Conservation (phyloP, 2,329 filamentous ascomycete species). For the Fusarium subtropicale region DNA sequence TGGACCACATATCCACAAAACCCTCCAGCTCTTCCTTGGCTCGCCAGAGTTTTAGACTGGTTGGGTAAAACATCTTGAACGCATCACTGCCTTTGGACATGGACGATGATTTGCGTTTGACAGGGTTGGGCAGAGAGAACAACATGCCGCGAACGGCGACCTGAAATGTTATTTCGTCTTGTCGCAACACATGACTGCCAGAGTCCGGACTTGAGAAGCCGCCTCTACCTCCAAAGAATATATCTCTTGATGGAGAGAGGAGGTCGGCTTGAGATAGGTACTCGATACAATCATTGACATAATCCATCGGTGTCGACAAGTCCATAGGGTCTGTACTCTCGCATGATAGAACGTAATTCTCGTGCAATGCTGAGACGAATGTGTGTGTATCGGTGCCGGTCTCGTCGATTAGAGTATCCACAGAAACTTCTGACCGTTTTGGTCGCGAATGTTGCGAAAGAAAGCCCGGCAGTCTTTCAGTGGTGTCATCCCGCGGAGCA, state of each 20-base stretch:
- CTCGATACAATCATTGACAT: slow-evolving; percentile 86
- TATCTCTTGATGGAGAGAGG: slow-evolving; percentile 77
- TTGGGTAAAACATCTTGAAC: slow-evolving; percentile 93
- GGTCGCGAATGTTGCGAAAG: slow-evolving; percentile 68
- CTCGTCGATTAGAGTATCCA: slow-evolving; percentile 88
- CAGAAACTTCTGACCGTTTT: slow-evolving; percentile 72
- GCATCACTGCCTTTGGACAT: slow-evolving; percentile 66
- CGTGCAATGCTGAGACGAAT: slow-evolving; percentile 89
- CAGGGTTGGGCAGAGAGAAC: slow-evolving; percentile 86
- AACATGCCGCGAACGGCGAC: slow-evolving; percentile 87
- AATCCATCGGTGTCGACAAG: slow-evolving; percentile 74
- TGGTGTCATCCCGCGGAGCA: slow-evolving; percentile 55
- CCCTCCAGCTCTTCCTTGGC: slow-evolving; percentile 84
- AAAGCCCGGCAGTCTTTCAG: slow-evolving; percentile 69
- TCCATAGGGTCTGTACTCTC: slow-evolving; percentile 64
- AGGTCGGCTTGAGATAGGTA: slow-evolving; percentile 89
- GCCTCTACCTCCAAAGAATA: slow-evolving; percentile 73
- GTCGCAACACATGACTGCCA: slow-evolving; percentile 80
- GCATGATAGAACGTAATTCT: slow-evolving; percentile 93
- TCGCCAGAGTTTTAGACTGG: slow-evolving; percentile 84
- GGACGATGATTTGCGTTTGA: slow-evolving; percentile 72
- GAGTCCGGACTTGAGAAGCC: slow-evolving; percentile 65
- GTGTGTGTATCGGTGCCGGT: slow-evolving; percentile 92
- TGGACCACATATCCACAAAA: slow-evolving; percentile 76
- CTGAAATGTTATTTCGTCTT: slow-evolving; percentile 95